Conservation (phyloP, 2,329 filamentous ascomycete species). For the Chaetomium sp. region DNA sequence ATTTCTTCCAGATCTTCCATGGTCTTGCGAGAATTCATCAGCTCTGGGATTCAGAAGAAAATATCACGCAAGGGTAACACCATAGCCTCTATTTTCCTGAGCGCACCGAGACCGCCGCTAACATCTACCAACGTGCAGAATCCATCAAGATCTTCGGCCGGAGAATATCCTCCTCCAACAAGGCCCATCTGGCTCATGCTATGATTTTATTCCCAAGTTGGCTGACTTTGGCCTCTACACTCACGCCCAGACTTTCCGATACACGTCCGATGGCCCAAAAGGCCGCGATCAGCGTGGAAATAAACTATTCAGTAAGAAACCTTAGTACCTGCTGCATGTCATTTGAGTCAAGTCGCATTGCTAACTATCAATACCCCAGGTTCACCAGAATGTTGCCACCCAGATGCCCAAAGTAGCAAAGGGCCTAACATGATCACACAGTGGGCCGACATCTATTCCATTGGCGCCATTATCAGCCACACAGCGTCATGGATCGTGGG, state of each 20-base stretch:
- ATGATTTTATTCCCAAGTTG: background rate
- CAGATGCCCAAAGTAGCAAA: background rate
- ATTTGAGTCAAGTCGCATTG: background rate
- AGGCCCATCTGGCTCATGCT: background rate
- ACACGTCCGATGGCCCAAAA: background rate
- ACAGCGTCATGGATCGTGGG: background rate
- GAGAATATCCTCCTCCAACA: background rate
- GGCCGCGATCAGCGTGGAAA: background rate
- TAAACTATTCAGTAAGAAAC: background rate
- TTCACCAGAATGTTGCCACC: background rate
- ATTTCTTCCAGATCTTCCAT: background rate
- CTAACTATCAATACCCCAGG: background rate
- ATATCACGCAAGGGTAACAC: background rate
- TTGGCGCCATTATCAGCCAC: background rate
- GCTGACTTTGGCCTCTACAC: background rate
- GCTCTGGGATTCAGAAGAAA: background rate
- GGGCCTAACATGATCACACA: background rate
- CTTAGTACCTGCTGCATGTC: background rate
- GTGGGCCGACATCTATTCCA: background rate
- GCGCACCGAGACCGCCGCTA: background rate
- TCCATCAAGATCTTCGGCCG: background rate
- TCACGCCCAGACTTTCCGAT: background rate
- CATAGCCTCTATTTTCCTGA: background rate
- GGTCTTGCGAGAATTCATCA: slow-evolving; percentile 1
- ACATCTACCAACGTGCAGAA: background rate